These are phyloP conservation scores for Lodderomyces parapsilosis DNA, from an alignment of 1,139 yeast genomes.

Conservation along the genomic window DNA sequence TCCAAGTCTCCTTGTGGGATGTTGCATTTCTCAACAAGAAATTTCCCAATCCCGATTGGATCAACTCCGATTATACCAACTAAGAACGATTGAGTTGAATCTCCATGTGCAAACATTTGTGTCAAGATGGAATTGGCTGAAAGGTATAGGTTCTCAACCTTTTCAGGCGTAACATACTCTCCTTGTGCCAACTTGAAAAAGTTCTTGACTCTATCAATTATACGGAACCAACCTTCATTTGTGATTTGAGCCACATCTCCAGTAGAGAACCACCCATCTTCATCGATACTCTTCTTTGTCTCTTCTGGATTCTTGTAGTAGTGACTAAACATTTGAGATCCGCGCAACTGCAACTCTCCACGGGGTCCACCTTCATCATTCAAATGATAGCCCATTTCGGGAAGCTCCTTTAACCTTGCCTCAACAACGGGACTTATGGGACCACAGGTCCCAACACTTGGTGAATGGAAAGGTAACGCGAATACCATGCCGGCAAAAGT, in stretches of 20 bases:
- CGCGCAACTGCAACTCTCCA: conserved; percentile 63
- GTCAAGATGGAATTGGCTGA: conserved; percentile 50
- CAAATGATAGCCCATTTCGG: conserved; percentile 62
- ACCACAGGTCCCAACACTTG: conserved; percentile 60
- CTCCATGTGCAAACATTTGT: conserved; percentile 56
- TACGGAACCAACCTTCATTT: conserved; percentile 53
- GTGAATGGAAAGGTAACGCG: conserved; percentile 29
- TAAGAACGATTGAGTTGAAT: conserved; percentile 28
- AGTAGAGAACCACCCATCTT: conserved; percentile 65
- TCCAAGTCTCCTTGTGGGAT: conserved; percentile 11
- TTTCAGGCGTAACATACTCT: conserved; percentile 78
- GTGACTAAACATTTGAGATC: no score
- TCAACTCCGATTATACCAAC: conserved; percentile 45
- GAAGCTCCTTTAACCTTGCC: conserved; percentile 61
- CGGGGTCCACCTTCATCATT: conserved; percentile 29
- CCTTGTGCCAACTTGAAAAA: no score
- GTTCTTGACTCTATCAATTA: no score
- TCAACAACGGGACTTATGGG: conserved; percentile 54
- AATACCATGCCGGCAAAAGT: conserved; percentile 47
- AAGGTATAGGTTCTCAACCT: conserved; percentile 64
- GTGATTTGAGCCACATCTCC: conserved; percentile 68
- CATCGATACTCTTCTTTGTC: no score
- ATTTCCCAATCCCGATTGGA: conserved; percentile 21
- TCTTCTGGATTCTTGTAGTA: no score
- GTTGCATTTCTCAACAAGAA: conserved; percentile 20